A percentile compares a stretch with the other conserved stretches of the same genome.
phyloP scores from a whole-genome alignment of 352 stramenopile species.

The Lagenidium sp. region DNA sequence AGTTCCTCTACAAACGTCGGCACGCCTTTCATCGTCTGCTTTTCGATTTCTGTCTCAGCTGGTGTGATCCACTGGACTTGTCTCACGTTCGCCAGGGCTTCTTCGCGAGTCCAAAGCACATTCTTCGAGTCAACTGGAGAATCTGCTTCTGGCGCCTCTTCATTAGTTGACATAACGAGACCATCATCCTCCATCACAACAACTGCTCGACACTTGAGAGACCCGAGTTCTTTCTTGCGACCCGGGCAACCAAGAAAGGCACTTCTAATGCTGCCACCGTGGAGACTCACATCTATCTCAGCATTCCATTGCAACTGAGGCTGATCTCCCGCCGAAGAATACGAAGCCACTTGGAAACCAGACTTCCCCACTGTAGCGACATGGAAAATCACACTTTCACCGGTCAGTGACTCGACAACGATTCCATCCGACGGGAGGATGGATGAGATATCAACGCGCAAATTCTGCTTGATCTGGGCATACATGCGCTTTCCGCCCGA shows the following conservation, averaged over 20 bases:
- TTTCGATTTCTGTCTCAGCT: slow-evolving; percentile 67
- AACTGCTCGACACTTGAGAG: slow-evolving; percentile 37
- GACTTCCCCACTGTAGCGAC: slow-evolving; percentile 14
- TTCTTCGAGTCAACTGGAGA: slow-evolving; percentile 11
- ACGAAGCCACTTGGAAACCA: slow-evolving; percentile 31
- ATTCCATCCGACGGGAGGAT: slow-evolving; percentile 28
- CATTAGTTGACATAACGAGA: slow-evolving; percentile 60
- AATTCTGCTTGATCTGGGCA: slow-evolving; percentile 27
- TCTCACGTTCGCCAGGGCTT: slow-evolving; percentile 69
- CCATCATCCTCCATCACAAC: slow-evolving; percentile 68
- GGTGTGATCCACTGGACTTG: slow-evolving; percentile 73
- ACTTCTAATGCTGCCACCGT: slow-evolving; percentile 35
- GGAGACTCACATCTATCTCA: slow-evolving; percentile 34
- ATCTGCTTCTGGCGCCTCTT: slow-evolving; percentile 20
- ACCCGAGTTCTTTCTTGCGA: slow-evolving; percentile 39
- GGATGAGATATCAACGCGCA: slow-evolving; percentile 27
- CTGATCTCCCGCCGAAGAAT: slow-evolving; percentile 18
- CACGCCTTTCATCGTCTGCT: slow-evolving; percentile 58
- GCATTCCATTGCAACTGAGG: slow-evolving; percentile 29
- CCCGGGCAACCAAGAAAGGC: slow-evolving; percentile 49
- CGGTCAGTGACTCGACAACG: slow-evolving; percentile 43
- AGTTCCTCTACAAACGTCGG: slow-evolving; percentile 69
- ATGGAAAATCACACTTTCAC: slow-evolving; percentile 52
- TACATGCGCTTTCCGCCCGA: slow-evolving; percentile 52
- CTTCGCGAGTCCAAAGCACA: slow-evolving; percentile 66